phyloP scores from a whole-genome alignment of 371 early-diverging fungal genomes.

The Mucor ambiguus region DNA sequence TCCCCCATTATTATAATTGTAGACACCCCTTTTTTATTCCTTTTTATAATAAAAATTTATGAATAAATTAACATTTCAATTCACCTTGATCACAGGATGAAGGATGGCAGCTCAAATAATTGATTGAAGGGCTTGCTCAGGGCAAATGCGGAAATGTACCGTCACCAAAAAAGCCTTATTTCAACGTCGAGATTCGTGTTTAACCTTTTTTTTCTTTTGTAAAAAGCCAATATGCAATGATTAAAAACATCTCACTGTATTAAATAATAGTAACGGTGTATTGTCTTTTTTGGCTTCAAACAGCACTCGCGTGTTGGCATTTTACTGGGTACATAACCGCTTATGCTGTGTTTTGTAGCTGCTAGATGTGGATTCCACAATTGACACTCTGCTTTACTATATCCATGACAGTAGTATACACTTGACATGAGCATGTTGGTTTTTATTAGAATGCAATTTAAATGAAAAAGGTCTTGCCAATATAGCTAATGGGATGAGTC shows the following conservation, averaged over 20 bases:
- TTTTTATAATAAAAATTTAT: background rate
- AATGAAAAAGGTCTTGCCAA: too few relatives aligned
- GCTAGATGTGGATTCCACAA: background rate
- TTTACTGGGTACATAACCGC: background rate
- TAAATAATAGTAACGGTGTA: background rate
- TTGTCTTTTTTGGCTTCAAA: background rate
- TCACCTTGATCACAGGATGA: background rate
- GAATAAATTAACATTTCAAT: background rate
- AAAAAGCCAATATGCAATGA: background rate
- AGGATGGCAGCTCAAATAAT: background rate
- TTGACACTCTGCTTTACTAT: background rate
- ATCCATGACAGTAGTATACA: background rate
- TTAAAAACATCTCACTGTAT: background rate
- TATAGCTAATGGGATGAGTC: slow-evolving; percentile 1
- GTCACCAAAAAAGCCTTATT: background rate
- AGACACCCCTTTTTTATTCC: background rate
- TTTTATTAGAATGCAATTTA: background rate
- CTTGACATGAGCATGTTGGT: slow-evolving; percentile 1
- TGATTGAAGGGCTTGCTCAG: too few relatives aligned
- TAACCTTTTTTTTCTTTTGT: background rate
- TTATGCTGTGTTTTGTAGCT: background rate
- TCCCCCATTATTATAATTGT: background rate
- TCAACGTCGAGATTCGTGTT: background rate
- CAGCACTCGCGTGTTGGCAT: background rate
- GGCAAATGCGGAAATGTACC: background rate